Evolutionary conservation across 805 yeast genomes (phyloP).

Genomic region (Metschnikowia koreensis): DNA sequence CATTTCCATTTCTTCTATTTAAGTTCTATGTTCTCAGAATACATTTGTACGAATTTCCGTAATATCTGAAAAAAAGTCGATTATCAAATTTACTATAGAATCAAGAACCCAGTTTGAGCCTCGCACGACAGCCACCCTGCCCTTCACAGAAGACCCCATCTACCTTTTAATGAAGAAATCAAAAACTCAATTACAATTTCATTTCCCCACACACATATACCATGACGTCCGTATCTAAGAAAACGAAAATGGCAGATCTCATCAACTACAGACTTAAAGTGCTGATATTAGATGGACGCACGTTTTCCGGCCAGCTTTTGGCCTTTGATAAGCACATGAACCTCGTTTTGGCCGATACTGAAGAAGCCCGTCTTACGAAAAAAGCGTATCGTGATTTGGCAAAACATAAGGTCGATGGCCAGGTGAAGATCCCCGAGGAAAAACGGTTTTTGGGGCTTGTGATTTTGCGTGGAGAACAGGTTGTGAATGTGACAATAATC

Average conservation of each 20-base stretch:
- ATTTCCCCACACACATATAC: background rate
- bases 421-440: conserved; percentile 51
- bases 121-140: too few species aligned
- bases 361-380: conserved; percentile 75
- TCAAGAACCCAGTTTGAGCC: too few species aligned
- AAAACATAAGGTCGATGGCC: conserved; percentile 23
- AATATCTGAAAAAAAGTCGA: too few species aligned
- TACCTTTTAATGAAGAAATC: too few species aligned
- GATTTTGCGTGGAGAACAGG: conserved; percentile 84
- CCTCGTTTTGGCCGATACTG: conserved; percentile 77
- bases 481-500: conserved; percentile 70
- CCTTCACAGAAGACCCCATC: too few species aligned
- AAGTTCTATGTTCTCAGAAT: too few species aligned
- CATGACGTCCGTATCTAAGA: conserved; percentile 28
- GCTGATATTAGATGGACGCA: conserved; percentile 72
- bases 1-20: too few species aligned
- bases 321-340: conserved; percentile 92
- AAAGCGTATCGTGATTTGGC: conserved; percentile 45
- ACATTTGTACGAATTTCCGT: too few species aligned
- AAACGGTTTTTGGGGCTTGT: conserved; percentile 78
- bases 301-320: conserved; percentile 72
- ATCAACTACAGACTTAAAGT: conserved; percentile 72
- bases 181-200: too few species aligned
- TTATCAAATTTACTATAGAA: too few species aligned
- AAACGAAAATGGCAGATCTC: conserved; percentile 58